Evolutionary conservation across 495 filamentous ascomycete species (phyloP), one percentile per base, ranked within the genome.

Genomic region (Cryomyces minteri): DNA sequence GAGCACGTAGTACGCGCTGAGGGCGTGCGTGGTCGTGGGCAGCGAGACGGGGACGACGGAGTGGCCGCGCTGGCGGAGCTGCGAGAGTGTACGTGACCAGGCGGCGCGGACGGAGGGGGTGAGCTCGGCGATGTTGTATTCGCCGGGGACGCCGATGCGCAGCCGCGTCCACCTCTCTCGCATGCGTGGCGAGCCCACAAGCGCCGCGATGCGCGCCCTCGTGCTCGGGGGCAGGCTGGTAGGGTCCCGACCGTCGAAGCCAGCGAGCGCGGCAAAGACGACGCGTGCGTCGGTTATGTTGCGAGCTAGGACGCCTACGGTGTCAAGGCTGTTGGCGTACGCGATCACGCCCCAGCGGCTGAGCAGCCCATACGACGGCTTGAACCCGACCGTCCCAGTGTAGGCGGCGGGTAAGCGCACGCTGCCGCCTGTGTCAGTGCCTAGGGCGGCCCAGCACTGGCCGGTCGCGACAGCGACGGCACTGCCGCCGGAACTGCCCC

Each of bases 321-420:
- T 98, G 56, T 98, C 90, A 5, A 98, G 59, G 4, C 86, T 94
- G 54, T 96, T 95, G 12, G 92, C 90, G 58, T 96, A 98, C 18
- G 88, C 82, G 31, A 96, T 71, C 6, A 98, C 88, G 12, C 90
- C 90, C 72, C 80, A 86, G 41, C 90, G 71, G 44, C 85, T 92
- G 32, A 88, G 54, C 51, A 82, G 60, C 7, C 84, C 86, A 55
- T 92, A 92, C 5, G 84, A 92, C 10, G 90, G 90, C 62, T 98
- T 98, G 63, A 87, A 95, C 0, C 90, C 90, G 28, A 92, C 72
- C 9, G 76, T 71, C 6, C 87, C 85, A 5, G 79, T 88, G 56
- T 92, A 96, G 9, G 90, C 84, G 12, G 92, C 88, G 0, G 90
- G 90, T 46, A 96, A 70, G 28, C 90, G 73, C 39, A 96, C 85